A percentile compares a stretch with the other conserved stretches of the same genome.
Conservation (phyloP, 1,284 basidiomycete species). For the Tremellales sp. region DNA sequence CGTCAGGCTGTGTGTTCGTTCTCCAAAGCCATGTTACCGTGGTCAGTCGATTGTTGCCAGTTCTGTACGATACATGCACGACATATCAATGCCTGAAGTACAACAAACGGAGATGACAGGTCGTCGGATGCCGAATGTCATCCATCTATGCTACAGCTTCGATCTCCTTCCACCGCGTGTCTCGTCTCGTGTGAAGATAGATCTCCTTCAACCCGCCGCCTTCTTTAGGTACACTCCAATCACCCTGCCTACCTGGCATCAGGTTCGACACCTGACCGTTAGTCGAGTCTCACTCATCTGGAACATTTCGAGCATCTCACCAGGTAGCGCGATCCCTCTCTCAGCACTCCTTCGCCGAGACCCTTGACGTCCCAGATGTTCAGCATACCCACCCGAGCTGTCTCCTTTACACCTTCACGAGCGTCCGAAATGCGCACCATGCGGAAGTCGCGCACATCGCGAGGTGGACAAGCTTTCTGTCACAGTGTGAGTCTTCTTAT, state of each 20-base stretch:
- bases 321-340: conserved; percentile 65
- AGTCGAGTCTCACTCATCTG: not conserved
- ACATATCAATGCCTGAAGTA: too few relatives aligned
- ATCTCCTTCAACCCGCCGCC: conserved; percentile 53
- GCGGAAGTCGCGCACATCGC: conserved; percentile 74
- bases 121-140: too few relatives aligned
- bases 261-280: conserved; percentile 59
- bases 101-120: too few relatives aligned
- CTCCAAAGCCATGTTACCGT: too few relatives aligned
- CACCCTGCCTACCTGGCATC: conserved; percentile 55
- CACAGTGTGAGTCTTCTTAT: too few relatives aligned
- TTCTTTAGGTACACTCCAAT: conserved; percentile 58
- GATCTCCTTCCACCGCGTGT: conserved; percentile 56
- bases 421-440: conserved; percentile 73
- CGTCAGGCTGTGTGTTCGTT: too few relatives aligned
- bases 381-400: conserved; percentile 62
- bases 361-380: conserved; percentile 77
- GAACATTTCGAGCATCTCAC: too few relatives aligned
- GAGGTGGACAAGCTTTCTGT: conserved; percentile 68
- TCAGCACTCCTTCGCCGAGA: conserved; percentile 57
- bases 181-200: conserved; percentile 60
- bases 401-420: conserved; percentile 53
- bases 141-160: too few relatives aligned
- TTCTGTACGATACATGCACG: too few relatives aligned
- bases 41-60: too few relatives aligned